These are phyloP conservation scores for Taphrina sp. DNA, from an alignment of 1,139 yeast genomes.

Conservation along the genomic window DNA sequence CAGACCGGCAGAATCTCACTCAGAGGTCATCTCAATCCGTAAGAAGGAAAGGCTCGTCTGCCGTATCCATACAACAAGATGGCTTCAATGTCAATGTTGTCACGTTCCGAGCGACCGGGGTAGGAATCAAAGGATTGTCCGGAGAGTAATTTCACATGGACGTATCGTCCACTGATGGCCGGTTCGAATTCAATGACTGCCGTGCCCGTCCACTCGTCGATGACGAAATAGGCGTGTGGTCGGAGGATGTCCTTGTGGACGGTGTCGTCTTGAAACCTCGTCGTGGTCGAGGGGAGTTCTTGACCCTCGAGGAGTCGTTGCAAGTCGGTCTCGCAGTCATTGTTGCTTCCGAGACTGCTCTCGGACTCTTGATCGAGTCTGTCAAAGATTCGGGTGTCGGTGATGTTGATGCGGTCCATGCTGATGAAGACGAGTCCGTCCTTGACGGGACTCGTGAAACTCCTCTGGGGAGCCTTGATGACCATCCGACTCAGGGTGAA, in stretches of 20 bases:
- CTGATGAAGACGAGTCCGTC: conserved; percentile 38
- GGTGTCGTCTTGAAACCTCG: background rate
- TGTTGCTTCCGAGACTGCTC: background rate
- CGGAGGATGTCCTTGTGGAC: background rate
- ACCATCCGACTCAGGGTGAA: conserved; percentile 37
- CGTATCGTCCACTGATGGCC: conserved; percentile 21
- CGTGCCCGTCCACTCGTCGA: conserved; percentile 8
- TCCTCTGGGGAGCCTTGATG: conserved; percentile 38
- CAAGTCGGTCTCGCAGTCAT: background rate
- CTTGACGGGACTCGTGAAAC: conserved; percentile 39
- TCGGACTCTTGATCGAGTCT: conserved; percentile 5
- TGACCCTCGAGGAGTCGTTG: conserved; percentile 13
- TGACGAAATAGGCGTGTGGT: conserved; percentile 24
- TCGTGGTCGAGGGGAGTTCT: conserved; percentile 21
- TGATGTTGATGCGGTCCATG: conserved; percentile 31
- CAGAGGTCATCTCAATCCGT: too few species aligned
- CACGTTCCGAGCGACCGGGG: conserved; percentile 25
- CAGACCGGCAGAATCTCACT: too few species aligned
- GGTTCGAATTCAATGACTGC: conserved; percentile 24
- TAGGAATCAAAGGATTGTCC: conserved; percentile 28
- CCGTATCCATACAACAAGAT: conserved; percentile 23
- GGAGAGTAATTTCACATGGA: conserved; percentile 24
- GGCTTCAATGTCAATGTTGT: conserved; percentile 29
- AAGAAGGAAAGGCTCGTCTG: conserved; percentile 13
- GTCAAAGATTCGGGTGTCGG: conserved; percentile 10